Conservation (phyloP, 2,329 filamentous ascomycete genomes). For the Fusarium denticulatum region DNA sequence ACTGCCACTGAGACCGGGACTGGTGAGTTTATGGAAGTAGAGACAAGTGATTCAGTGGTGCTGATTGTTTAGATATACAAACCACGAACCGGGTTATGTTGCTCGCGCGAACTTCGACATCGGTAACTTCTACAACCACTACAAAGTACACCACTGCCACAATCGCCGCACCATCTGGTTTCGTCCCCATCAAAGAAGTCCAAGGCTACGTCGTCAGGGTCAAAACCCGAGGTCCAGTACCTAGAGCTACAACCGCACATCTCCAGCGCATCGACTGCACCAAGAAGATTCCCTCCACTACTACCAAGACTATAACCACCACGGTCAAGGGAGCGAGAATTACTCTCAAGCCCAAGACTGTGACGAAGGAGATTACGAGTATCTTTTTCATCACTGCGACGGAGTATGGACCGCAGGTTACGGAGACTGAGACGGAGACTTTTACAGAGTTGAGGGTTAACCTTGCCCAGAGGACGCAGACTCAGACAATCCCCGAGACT, state of each 20-base stretch:
- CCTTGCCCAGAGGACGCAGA: neutral
- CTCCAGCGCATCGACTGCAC: neutral
- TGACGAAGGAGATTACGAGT: neutral
- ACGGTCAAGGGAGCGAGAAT: neutral
- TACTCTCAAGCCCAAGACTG: neutral
- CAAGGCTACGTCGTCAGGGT: neutral
- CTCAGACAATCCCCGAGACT: neutral
- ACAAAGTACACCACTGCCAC: neutral
- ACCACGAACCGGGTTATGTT: neutral
- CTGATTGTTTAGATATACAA: neutral
- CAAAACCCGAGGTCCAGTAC: neutral
- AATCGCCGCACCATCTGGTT: neutral
- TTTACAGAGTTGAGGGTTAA: neutral
- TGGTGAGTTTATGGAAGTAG: neutral
- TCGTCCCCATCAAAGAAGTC: neutral
- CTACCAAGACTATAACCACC: neutral
- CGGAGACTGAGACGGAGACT: neutral
- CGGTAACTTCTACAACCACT: neutral
- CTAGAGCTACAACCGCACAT: neutral
- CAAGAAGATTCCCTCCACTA: neutral
- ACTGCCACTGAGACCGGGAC: neutral
- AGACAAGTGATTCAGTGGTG: neutral
- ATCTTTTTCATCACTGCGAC: neutral
- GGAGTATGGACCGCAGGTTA: neutral
- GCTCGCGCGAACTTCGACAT: neutral